phyloP scores from a whole-genome alignment of 2,329 filamentous ascomycete genomes.

The Trichoderma polysporum region DNA sequence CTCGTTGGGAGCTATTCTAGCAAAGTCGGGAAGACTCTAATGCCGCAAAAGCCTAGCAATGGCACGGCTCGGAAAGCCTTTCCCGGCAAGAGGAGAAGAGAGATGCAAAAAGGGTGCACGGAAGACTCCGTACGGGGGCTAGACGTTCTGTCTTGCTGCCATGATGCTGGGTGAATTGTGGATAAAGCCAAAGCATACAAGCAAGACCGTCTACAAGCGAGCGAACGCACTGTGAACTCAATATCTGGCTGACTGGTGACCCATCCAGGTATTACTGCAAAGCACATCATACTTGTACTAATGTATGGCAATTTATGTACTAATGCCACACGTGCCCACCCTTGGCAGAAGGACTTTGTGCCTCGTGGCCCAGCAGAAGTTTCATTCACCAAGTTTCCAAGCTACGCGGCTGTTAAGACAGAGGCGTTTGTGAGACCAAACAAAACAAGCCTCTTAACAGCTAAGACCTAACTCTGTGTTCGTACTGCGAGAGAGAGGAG shows the following conservation, averaged over 20 bases:
- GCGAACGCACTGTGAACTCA: conserved; percentile 8
- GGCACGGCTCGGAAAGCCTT: conserved; percentile 17
- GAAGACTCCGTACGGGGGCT: background rate
- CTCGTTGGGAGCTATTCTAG: background rate
- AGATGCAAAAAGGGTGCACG: background rate
- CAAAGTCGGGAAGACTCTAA: background rate
- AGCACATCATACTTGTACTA: conserved; percentile 2
- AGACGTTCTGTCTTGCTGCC: background rate
- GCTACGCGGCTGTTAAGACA: conserved; percentile 1
- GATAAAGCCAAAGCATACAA: background rate
- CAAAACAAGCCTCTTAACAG: background rate
- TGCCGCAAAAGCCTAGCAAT: conserved; percentile 1
- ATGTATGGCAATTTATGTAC: background rate
- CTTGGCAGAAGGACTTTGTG: background rate
- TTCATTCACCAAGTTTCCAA: background rate
- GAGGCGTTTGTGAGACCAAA: background rate
- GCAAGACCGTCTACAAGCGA: background rate
- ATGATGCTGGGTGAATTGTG: background rate
- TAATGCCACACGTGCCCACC: conserved; percentile 4
- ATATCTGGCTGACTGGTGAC: background rate
- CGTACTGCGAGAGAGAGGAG: background rate
- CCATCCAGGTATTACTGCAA: conserved; percentile 2
- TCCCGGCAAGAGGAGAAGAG: background rate
- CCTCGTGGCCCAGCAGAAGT: background rate
- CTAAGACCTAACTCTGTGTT: background rate